Base-by-base conservation (phyloP, 371 early-diverging fungal genomes). In the Thermomucor indicae-seudaticae region DNA sequence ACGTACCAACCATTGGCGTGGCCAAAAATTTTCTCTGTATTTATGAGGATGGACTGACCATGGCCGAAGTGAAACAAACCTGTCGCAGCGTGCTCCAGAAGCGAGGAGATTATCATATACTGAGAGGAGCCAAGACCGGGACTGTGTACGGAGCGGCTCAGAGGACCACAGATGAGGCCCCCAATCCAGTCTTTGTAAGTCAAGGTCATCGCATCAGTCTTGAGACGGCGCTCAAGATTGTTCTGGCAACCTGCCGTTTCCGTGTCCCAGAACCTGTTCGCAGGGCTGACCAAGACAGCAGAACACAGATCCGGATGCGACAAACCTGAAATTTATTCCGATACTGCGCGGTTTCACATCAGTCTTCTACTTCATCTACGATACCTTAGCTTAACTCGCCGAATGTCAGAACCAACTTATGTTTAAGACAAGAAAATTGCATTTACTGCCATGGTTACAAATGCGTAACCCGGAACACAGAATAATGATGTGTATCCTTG, bases 211-310 rank as follows among this genome's bases (percentile, higher is more conserved):
- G 80, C 2, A 65, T 95, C 17, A 72, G 80, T 6, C 56, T 91
- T 20, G 71, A 72, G 1, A 85, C 88, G 0, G 86, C 92, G 0
- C 70, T 92, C 10, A 55, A 55, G 0, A 41, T 95, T 14, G 84
- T 84, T 4, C 49, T 82, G 10, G 67, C 70, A 6, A 81, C 83
- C 46, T 87, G 84, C 32, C 58, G 60, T n/a, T 85, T 69, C 64
- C 71, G 93, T 3, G 78, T 93, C 6, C 93, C 94, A 0, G 96
- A 96, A 55, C 96, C 96, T 5, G 89, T 95, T 42, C 79, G 96
- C 7, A 71, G 78, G 27, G 96, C 96, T 19, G 96, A 96, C 66
- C 58, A 73, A 46, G 68, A 65, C 39, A 76, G 79, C 27, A 57
- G 83, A 22, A 55, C 61, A 30, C 75, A 67, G 52, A 71, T 82